Evolutionary conservation across 176 grass and related monocot genomes (phyloP).

Genomic region (Aegilops sharonensis): DNA sequence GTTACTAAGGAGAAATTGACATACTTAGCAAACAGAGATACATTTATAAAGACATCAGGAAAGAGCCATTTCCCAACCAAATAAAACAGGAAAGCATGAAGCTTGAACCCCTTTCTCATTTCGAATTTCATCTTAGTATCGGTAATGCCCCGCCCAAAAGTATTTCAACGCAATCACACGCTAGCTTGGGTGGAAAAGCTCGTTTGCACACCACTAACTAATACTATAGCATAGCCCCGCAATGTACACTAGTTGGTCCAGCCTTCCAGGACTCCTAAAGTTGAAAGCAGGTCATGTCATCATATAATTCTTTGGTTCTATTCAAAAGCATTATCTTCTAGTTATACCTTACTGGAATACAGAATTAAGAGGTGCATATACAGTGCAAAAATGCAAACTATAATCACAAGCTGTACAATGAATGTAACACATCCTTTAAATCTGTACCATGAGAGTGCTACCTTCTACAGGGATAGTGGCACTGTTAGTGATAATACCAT

Average conservation of each 20-base stretch:
- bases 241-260: not conserved
- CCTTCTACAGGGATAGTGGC: not conserved
- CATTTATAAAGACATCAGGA: no score
- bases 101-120: no score
- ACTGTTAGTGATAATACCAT: not conserved
- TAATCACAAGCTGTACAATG: not conserved
- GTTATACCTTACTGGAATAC: constrained; percentile 2
- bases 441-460: not conserved
- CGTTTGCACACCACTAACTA: no score
- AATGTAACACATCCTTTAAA: constrained; percentile 2
- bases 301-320: constrained; percentile 4
- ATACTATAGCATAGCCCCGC: not conserved
- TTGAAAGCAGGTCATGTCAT: not conserved
- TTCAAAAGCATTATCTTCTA: not conserved
- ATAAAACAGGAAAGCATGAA: no score
- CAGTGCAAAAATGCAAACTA: not conserved
- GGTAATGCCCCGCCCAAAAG: not conserved
- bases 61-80: no score
- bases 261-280: not conserved
- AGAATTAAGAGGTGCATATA: not conserved
- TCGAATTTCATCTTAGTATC: not conserved
- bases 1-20: no score
- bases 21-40: no score
- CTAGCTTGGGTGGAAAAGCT: no score
- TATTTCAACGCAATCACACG: not conserved